These are phyloP conservation scores for Coemansia sp. DNA, from an alignment of 192 early-diverging fungal genomes.

Conservation along the genomic window DNA sequence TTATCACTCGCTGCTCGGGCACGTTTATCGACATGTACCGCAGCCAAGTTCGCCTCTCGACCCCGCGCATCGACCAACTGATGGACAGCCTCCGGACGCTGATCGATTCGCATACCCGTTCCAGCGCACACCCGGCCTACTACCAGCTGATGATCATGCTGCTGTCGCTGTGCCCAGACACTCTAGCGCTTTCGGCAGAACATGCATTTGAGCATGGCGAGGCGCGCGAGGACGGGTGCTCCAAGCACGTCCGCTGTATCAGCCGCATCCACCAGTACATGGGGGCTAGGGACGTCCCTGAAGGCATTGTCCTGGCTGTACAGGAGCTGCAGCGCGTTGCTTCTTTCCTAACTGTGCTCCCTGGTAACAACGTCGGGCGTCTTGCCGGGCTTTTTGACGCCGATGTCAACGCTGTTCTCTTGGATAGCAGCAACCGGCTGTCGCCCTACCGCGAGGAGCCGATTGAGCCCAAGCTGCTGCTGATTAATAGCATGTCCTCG, in stretches of 20 bases:
- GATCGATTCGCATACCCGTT: constrained; percentile 62
- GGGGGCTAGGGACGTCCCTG: constrained; percentile 37
- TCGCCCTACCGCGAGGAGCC: constrained; percentile 56
- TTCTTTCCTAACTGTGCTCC: constrained; percentile 33
- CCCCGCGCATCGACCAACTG: constrained; percentile 35
- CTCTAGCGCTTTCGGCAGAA: constrained; percentile 42
- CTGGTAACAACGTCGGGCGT: constrained; percentile 42
- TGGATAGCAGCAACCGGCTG: constrained; percentile 49
- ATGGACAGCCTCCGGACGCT: constrained; percentile 34
- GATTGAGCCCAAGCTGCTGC: constrained; percentile 73
- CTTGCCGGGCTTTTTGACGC: constrained; percentile 42
- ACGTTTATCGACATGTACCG: constrained; percentile 82
- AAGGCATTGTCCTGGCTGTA: constrained; percentile 37
- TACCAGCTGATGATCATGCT: constrained; percentile 90
- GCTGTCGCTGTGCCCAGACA: constrained; percentile 82
- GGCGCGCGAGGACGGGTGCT: constrained; percentile 48
- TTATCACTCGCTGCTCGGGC: constrained; percentile 81
- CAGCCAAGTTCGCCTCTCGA: constrained; percentile 35
- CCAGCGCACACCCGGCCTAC: constrained; percentile 65
- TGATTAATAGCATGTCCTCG: constrained; percentile 72
- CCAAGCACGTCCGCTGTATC: constrained; percentile 41
- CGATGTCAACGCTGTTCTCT: constrained; percentile 42
- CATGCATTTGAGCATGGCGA: constrained; percentile 59
- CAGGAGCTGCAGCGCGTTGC: constrained; percentile 46
- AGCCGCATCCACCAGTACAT: constrained; percentile 45